Evolutionary conservation across 2,329 filamentous ascomycete species (phyloP).

Genomic region (Beauveria australis): DNA sequence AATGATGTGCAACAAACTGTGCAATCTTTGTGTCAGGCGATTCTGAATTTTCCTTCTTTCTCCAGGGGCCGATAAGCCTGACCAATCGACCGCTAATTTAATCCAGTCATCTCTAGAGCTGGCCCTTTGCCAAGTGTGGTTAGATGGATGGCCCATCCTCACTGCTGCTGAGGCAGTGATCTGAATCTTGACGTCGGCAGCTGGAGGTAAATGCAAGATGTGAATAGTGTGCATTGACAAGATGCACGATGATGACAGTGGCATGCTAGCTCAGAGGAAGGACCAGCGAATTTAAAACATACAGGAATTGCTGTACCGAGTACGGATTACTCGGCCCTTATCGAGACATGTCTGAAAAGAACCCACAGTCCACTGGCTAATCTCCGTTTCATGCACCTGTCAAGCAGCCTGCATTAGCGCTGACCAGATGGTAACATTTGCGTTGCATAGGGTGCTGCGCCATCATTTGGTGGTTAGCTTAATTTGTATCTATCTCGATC

Average conservation of each 20-base stretch:
- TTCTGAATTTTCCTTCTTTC: neutral
- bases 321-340: neutral
- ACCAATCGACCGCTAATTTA: neutral
- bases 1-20: neutral
- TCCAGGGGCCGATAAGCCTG: neutral
- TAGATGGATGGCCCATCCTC: neutral
- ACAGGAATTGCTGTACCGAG: neutral
- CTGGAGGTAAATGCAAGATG: neutral
- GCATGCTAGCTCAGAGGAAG: neutral
- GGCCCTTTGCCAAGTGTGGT: neutral
- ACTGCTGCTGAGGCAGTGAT: neutral
- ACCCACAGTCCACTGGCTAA: neutral
- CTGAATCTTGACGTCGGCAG: neutral
- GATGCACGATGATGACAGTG: neutral
- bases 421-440: neutral
- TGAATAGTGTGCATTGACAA: neutral
- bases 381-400: neutral
- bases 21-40: neutral
- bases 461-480: too few relatives aligned
- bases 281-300: neutral
- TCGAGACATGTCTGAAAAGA: neutral
- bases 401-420: neutral
- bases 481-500: too few relatives aligned
- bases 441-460: neutral
- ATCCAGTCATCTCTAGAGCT: neutral